Evolutionary conservation across 2,329 filamentous ascomycete species (phyloP).

Genomic region (Thermochaetoides dissita): DNA sequence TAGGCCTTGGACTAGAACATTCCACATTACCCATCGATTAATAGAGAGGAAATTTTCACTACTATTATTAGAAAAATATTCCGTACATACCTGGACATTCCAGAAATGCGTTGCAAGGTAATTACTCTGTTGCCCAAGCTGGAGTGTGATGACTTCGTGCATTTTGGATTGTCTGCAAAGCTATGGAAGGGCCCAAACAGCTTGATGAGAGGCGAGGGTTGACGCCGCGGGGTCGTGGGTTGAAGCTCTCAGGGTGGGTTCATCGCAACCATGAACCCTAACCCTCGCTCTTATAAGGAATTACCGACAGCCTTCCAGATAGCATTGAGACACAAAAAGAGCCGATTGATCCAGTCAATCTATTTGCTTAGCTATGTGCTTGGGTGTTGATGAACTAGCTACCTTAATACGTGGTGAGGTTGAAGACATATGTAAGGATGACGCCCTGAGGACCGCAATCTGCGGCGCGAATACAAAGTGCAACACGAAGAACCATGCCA

Average conservation of each 20-base stretch:
- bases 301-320: too few species aligned
- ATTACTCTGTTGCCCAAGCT: slow-evolving; percentile 86
- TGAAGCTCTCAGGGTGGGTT: neutral
- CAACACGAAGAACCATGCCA: slow-evolving; percentile 3
- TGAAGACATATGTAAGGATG: too few species aligned
- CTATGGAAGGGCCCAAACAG: too few species aligned
- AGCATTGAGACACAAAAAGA: too few species aligned
- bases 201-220: neutral
- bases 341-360: too few species aligned
- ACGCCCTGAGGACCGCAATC: neutral
- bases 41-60: too few species aligned
- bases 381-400: too few species aligned
- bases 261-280: neutral
- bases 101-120: slow-evolving; percentile 93
- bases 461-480: neutral
- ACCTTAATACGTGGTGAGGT: too few species aligned
- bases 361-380: too few species aligned
- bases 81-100: slow-evolving; percentile 62
- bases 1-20: too few species aligned
- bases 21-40: too few species aligned
- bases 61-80: too few species aligned
- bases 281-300: neutral
- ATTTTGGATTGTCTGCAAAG: slow-evolving; percentile 31
- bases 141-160: slow-evolving; percentile 90
- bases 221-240: neutral